Percentiles rank a stretch among this genome's conserved stretches.
These are phyloP conservation scores for Nothophytophthora sp. DNA, from an alignment of 352 stramenopile genomes.

Conservation along the genomic window DNA sequence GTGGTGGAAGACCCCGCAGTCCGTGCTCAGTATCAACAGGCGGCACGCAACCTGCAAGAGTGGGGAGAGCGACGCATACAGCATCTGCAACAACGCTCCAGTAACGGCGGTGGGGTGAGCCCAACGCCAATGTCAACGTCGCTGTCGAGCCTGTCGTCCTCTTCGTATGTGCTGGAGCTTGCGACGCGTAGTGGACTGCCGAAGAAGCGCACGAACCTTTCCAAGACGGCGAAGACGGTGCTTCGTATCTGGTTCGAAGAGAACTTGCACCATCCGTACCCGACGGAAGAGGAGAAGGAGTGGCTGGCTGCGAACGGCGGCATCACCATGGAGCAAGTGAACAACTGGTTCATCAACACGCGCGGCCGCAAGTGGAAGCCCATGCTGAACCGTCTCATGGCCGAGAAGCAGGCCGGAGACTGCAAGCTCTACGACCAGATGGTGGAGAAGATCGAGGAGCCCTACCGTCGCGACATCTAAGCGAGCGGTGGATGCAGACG, in stretches of 20 bases:
- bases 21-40: slow-evolving; percentile 27
- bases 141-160: slow-evolving; percentile 24
- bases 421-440: slow-evolving; percentile 76
- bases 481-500: not conserved
- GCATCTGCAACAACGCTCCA: slow-evolving; percentile 13
- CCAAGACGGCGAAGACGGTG: slow-evolving; percentile 70
- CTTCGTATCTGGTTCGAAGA: slow-evolving; percentile 84
- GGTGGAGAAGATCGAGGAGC: slow-evolving; percentile 78
- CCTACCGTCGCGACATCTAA: slow-evolving; percentile 54
- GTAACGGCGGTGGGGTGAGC: not conserved
- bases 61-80: slow-evolving; percentile 33
- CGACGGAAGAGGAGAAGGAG: slow-evolving; percentile 84
- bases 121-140: slow-evolving; percentile 8
- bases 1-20: slow-evolving; percentile 28
- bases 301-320: slow-evolving; percentile 59
- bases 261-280: slow-evolving; percentile 85
- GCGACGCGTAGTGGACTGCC: slow-evolving; percentile 29
- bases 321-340: slow-evolving; percentile 87
- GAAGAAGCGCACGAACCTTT: slow-evolving; percentile 80
- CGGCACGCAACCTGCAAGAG: slow-evolving; percentile 26
- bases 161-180: slow-evolving; percentile 38
- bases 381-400: slow-evolving; percentile 74
- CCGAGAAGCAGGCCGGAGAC: slow-evolving; percentile 58
- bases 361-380: slow-evolving; percentile 86
- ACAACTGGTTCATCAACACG: slow-evolving; percentile 91